Conservation (phyloP, 768 basidiomycete species). For the Mycena albidolilacea region DNA sequence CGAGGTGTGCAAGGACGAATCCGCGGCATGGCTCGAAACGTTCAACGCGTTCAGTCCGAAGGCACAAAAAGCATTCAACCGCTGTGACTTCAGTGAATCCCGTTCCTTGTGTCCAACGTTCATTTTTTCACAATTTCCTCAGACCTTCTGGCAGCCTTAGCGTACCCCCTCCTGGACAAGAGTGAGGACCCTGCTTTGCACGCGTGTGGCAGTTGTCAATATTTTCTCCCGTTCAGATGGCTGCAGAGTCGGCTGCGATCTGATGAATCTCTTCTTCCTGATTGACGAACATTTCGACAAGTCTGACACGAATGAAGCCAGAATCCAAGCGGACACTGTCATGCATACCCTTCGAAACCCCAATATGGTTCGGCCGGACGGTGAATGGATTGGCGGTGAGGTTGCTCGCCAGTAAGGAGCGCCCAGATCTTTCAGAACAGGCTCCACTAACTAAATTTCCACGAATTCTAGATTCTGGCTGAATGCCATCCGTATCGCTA, state of each 20-base stretch:
- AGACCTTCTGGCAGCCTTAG: too few relatives aligned
- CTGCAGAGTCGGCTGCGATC: too few relatives aligned
- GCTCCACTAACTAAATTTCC: too few relatives aligned
- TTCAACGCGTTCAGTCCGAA: conserved; percentile 45
- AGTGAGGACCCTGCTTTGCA: too few relatives aligned
- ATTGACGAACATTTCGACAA: too few relatives aligned
- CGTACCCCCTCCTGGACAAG: too few relatives aligned
- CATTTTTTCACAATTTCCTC: too few relatives aligned
- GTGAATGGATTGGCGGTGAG: conserved; percentile 33
- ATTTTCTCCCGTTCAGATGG: too few relatives aligned
- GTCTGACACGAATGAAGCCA: conserved; percentile 35
- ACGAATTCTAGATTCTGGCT: too few relatives aligned
- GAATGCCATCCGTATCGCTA: conserved; percentile 36
- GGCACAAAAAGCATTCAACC: conserved; percentile 31
- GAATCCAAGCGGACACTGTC: conserved; percentile 40
- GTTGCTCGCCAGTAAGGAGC: conserved; percentile 32
- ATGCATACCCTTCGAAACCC: conserved; percentile 50
- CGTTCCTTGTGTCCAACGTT: background rate
- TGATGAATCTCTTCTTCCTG: too few relatives aligned
- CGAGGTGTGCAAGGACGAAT: conserved; percentile 44
- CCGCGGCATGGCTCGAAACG: conserved; percentile 45
- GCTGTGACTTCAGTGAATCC: conserved; percentile 52
- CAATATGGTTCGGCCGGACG: conserved; percentile 43
- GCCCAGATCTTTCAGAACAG: too few relatives aligned
- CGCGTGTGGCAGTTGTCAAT: too few relatives aligned